phyloP scores from a whole-genome alignment of 2,329 filamentous ascomycete species.

The Talaromyces sp. region DNA sequence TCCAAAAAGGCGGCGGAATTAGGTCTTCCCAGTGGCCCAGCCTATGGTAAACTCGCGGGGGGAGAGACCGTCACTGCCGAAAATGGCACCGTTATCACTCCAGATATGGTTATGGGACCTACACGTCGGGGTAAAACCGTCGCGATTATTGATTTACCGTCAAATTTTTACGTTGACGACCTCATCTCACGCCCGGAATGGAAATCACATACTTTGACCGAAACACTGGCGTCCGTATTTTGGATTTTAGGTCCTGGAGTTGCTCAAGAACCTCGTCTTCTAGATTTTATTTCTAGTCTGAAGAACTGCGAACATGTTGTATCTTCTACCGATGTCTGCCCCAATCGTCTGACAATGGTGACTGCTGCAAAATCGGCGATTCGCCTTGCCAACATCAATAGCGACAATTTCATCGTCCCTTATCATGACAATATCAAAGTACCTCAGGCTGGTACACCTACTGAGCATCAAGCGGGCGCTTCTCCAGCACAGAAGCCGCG shows the following conservation, averaged over 20 bases:
- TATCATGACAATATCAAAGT: conserved; percentile 57
- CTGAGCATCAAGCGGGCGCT: conserved; percentile 18
- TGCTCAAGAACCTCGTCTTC: conserved; percentile 58
- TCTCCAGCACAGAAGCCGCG: neutral
- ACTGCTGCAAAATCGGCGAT: conserved; percentile 64
- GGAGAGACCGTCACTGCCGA: conserved; percentile 62
- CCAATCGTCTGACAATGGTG: conserved; percentile 70
- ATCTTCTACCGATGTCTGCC: conserved; percentile 67
- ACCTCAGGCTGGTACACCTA: conserved; percentile 35
- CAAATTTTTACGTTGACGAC: conserved; percentile 63
- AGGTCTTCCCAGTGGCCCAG: conserved; percentile 58
- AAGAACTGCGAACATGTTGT: conserved; percentile 68
- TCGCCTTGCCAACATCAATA: conserved; percentile 69
- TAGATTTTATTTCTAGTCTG: conserved; percentile 65
- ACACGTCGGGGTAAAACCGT: conserved; percentile 67
- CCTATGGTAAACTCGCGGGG: conserved; percentile 59
- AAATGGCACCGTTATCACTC: conserved; percentile 68
- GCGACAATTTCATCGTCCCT: conserved; percentile 68
- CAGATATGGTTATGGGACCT: conserved; percentile 79
- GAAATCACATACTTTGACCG: conserved; percentile 61
- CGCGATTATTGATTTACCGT: conserved; percentile 75
- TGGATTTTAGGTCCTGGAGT: conserved; percentile 78
- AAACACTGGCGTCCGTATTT: conserved; percentile 64
- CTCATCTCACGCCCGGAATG: conserved; percentile 72
- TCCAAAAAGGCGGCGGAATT: conserved; percentile 60